Conservation (phyloP, 768 basidiomycete genomes). For the Strobilomyces echinocephalus region DNA sequence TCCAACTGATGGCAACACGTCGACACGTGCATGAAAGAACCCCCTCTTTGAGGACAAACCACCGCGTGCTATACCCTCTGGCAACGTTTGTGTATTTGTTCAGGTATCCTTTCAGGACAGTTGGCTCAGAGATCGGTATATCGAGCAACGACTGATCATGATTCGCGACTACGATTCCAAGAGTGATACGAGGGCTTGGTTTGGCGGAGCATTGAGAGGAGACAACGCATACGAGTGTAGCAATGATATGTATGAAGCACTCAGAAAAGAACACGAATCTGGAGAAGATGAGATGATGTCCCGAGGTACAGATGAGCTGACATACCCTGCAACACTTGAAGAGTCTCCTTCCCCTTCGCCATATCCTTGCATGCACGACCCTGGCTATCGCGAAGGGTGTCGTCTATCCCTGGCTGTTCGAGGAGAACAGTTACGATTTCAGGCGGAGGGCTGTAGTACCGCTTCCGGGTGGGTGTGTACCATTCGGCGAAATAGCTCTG, state of each 20-base stretch:
- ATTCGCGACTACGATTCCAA: constrained; percentile 67
- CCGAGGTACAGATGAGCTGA: neutral
- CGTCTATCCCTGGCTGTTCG: constrained; percentile 76
- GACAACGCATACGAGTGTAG: constrained; percentile 72
- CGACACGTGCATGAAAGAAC: constrained; percentile 69
- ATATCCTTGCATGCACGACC: constrained; percentile 70
- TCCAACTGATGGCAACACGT: neutral
- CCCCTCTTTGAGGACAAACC: constrained; percentile 89
- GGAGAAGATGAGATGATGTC: constrained; percentile 6
- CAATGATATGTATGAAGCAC: constrained; percentile 68
- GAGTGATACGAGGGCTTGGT: constrained; percentile 46
- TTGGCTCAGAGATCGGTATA: constrained; percentile 46
- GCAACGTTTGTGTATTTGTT: constrained; percentile 94
- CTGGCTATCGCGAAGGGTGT: constrained; percentile 61
- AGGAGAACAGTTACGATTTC: constrained; percentile 75
- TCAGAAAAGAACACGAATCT: constrained; percentile 78
- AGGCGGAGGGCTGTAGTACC: constrained; percentile 66
- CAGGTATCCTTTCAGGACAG: constrained; percentile 68
- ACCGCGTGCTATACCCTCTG: constrained; percentile 81
- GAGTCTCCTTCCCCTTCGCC: constrained; percentile 62
- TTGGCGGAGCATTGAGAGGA: constrained; percentile 38
- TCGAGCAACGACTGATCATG: constrained; percentile 70
- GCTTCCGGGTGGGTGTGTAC: constrained; percentile 65
- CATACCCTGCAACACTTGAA: constrained; percentile 66
- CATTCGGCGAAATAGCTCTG: constrained; percentile 75